Conservation (phyloP, 352 stramenopile species). For the Blastocystis sp. region DNA sequence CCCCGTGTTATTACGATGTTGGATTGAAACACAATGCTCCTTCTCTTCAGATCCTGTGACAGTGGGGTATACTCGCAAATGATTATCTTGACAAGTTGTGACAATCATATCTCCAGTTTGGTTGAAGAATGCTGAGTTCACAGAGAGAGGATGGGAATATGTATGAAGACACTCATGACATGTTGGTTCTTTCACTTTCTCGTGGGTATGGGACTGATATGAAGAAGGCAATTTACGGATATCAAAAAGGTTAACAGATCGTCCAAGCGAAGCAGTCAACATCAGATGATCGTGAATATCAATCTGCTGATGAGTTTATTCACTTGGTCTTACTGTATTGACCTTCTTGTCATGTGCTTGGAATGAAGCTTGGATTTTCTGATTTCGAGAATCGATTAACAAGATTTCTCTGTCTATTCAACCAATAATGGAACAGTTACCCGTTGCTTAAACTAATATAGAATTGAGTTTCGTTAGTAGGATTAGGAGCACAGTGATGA, state of each 20-base stretch:
- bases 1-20: conserved; percentile 37
- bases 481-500: conserved; percentile 25
- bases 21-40: conserved; percentile 12
- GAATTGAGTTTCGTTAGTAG: not conserved
- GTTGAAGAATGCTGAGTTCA: conserved; percentile 56
- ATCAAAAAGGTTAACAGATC: conserved; percentile 34
- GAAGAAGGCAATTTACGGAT: conserved; percentile 1
- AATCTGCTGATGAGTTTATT: not conserved
- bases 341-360: conserved; percentile 56
- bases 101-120: conserved; percentile 26
- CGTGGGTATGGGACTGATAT: not conserved
- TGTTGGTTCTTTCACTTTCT: not conserved
- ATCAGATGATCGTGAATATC: conserved; percentile 4
- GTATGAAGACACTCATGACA: conserved; percentile 24
- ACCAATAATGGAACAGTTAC: not conserved
- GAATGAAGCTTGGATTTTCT: conserved; percentile 25
- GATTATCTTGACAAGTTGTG: conserved; percentile 53
- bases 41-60: not conserved
- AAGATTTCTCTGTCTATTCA: conserved; percentile 12
- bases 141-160: conserved; percentile 17
- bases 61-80: conserved; percentile 37
- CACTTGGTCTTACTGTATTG: not conserved
- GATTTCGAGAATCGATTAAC: not conserved
- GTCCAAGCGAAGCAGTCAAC: conserved; percentile 20
- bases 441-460: conserved; percentile 44